phyloP scores from a whole-genome alignment of 768 basidiomycete genomes.

The Xerocomus potaroensis region DNA sequence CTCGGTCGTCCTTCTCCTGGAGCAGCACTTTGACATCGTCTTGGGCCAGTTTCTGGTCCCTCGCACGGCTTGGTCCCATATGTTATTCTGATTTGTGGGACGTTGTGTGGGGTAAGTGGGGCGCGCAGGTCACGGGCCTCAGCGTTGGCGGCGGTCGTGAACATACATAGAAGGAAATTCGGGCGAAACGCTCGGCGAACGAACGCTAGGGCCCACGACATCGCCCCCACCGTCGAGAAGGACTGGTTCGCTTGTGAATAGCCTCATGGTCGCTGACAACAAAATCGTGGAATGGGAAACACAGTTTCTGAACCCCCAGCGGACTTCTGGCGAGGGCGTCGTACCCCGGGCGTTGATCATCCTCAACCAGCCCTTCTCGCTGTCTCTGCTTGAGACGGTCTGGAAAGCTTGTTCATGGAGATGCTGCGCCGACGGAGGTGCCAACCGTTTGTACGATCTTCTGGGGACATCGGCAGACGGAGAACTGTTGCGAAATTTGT shows the following conservation, averaged over 20 bases:
- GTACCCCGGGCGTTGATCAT: slow-evolving; percentile 71
- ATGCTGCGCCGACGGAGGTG: slow-evolving; percentile 85
- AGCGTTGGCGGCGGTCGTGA: slow-evolving; percentile 1
- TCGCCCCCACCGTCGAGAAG: no score
- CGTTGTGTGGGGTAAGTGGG: background rate
- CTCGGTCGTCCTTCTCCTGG: slow-evolving; percentile 27
- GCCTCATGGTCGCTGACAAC: slow-evolving; percentile 4
- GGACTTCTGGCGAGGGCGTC: background rate
- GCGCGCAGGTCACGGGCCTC: slow-evolving; percentile 5
- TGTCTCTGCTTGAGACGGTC: slow-evolving; percentile 53
- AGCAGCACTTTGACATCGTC: slow-evolving; percentile 18
- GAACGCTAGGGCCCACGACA: no score
- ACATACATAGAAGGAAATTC: slow-evolving; percentile 20
- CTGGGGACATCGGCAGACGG: slow-evolving; percentile 12
- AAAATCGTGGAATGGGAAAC: slow-evolving; percentile 21
- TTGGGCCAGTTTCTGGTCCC: slow-evolving; percentile 16
- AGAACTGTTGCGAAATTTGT: slow-evolving; percentile 13
- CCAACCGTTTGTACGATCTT: slow-evolving; percentile 74
- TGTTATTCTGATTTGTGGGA: slow-evolving; percentile 1
- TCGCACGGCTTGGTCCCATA: slow-evolving; percentile 25
- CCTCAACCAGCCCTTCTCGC: slow-evolving; percentile 84
- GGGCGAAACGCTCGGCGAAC: background rate
- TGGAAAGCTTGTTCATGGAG: slow-evolving; percentile 52
- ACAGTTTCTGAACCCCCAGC: slow-evolving; percentile 21
- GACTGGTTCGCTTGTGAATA: background rate